Conservation (phyloP, 495 filamentous ascomycete species). For the Baudoinia panamericana region DNA sequence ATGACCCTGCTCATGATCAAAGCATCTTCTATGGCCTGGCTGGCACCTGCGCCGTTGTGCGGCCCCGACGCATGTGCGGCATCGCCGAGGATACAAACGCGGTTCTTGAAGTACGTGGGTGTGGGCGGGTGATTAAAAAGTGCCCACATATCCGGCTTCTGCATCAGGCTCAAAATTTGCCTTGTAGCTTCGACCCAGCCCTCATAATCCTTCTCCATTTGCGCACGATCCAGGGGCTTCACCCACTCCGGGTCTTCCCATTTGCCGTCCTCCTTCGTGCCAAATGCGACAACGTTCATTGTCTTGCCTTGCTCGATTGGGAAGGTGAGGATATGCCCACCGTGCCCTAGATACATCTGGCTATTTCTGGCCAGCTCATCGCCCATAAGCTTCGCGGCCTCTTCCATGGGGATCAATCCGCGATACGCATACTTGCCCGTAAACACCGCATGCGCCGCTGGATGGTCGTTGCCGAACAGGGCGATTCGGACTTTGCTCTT, state of each 20-base stretch:
- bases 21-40: conserved; percentile 57
- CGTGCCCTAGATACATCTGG: conserved; percentile 44
- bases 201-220: conserved; percentile 42
- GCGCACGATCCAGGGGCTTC: conserved; percentile 39
- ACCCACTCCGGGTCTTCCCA: conserved; percentile 47
- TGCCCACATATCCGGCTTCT: conserved; percentile 45
- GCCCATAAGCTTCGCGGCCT: conserved; percentile 40
- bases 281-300: conserved; percentile 46
- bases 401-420: conserved; percentile 47
- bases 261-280: conserved; percentile 25
- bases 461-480: conserved; percentile 32
- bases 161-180: conserved; percentile 32
- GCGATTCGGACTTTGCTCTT: conserved; percentile 36
- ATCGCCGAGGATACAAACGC: conserved; percentile 50
- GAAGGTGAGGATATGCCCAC: conserved; percentile 49
- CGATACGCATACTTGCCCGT: conserved; percentile 45
- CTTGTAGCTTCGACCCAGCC: conserved; percentile 40
- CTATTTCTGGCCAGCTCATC: conserved; percentile 39
- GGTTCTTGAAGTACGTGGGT: conserved; percentile 40
- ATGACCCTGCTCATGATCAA: conserved; percentile 46
- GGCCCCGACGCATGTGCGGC: conserved; percentile 59
- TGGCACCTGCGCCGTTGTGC: conserved; percentile 56
- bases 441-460: conserved; percentile 31
- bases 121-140: conserved; percentile 48
- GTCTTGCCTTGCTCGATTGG: conserved; percentile 50